Evolutionary conservation across 2,329 filamentous ascomycete species (phyloP), one percentile per base, ranked within the genome.

Genomic region (Fusarium hostae): DNA sequence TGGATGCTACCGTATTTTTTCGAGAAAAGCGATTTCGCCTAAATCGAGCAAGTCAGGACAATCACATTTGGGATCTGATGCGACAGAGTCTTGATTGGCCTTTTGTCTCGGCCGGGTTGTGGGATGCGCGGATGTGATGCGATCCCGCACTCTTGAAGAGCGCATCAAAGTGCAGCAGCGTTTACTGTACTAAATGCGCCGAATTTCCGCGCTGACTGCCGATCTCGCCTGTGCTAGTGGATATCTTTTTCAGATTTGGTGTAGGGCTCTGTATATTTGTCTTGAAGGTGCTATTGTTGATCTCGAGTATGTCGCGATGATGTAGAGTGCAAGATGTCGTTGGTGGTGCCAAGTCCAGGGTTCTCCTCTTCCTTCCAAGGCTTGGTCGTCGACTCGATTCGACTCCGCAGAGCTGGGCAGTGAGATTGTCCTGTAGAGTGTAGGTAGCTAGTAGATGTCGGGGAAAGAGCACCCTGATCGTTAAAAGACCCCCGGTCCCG

Each of bases 81-180:
- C 64, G 69, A 76, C 70, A 58, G 63, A 60, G 63, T 45, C 70
- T 63, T 68, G 67, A 65, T 72, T 75, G 69, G 69, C 35, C 41
- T 66, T 50, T 45, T 59, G 39, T n/a, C 30, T 61, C 40, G 58
- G 61, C 48, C 56, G 64, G 66, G 58, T 51, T 56, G 60, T 66
- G 66, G 66, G 67, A 66, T 67, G 44, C 40, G 44, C 47, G 57
- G 59, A 57, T 68, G 68, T 64, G 69, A 65, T 73, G 73, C 73
- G 71, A 75, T 75, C 73, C 73, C 71, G 73, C 69, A 76, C 66
- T 63, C 68, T 72, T 68, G 63, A 47, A 67, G 40, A 52, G 68
- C 58, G 55, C 68, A 57, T 62, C 63, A 57, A 67, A 65, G 48
- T 57, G 34, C 47, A 52, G n/a, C 59, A 65, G 35, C 18, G 37